Evolutionary conservation across 202 grass and related monocot genomes (phyloP).

Genomic region (Digitaria exilis): DNA sequence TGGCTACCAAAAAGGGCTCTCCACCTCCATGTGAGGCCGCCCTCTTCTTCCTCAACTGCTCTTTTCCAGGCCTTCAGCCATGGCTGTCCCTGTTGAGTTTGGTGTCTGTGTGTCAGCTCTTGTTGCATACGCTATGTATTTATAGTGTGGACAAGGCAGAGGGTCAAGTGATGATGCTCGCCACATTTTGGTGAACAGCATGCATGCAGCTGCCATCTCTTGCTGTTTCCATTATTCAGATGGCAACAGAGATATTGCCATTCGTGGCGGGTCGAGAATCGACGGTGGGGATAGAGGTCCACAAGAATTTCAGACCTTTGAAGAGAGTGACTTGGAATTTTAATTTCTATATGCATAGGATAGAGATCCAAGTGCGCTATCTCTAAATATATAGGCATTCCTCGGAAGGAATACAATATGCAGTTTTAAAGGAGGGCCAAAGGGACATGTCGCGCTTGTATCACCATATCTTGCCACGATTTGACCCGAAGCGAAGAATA

Average conservation of each 20-base stretch:
- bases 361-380: neutral
- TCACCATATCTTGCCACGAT: neutral
- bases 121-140: conserved; percentile 31
- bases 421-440: neutral
- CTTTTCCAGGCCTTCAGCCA: neutral
- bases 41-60: conserved; percentile 19
- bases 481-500: neutral
- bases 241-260: too few species aligned
- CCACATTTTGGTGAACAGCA: neutral
- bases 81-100: conserved; percentile 5
- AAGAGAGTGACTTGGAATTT: neutral
- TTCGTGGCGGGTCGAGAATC: too few species aligned
- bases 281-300: too few species aligned
- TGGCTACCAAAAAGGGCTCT: conserved; percentile 53
- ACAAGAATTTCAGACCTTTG: neutral
- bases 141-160: conserved; percentile 38
- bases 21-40: conserved; percentile 51
- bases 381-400: neutral
- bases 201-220: neutral
- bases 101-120: neutral
- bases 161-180: neutral
- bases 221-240: neutral
- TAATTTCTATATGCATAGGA: neutral
- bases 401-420: neutral
- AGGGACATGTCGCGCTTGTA: neutral